A percentile compares a stretch with the other conserved stretches of the same genome.
phyloP scores from a whole-genome alignment of 2,329 filamentous ascomycete species.

The Alternaria sp. region DNA sequence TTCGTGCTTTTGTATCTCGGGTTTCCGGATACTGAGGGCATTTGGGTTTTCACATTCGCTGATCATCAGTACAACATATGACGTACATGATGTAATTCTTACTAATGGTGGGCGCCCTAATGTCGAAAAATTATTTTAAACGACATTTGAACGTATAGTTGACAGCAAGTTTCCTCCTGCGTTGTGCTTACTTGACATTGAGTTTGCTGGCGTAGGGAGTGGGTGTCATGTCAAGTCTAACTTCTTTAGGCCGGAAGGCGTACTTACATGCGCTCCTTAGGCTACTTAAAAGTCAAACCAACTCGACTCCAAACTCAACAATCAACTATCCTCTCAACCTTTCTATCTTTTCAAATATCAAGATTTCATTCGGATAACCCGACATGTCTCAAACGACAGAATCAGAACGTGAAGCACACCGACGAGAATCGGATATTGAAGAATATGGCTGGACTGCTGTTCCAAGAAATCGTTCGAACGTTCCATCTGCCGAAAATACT shows the following conservation, averaged over 20 bases:
- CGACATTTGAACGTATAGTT: neutral
- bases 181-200: neutral
- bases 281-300: neutral
- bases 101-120: neutral
- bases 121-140: neutral
- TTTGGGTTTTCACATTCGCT: too few relatives aligned
- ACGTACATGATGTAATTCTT: neutral
- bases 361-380: neutral
- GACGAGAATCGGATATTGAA: neutral
- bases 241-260: constrained; percentile 3
- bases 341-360: accelerated
- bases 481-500: neutral
- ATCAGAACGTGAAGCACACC: too few relatives aligned
- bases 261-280: neutral
- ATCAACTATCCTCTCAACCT: neutral
- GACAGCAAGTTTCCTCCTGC: neutral
- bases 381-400: neutral
- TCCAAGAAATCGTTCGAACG: neutral
- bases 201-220: neutral
- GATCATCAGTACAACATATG: too few relatives aligned
- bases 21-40: too few relatives aligned
- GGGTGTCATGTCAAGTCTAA: neutral
- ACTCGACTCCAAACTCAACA: neutral
- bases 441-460: neutral
- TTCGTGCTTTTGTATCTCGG: too few relatives aligned